Evolutionary conservation across 768 basidiomycete species (phyloP), one percentile per base, ranked within the genome.

Genomic region (Mycena pura): DNA sequence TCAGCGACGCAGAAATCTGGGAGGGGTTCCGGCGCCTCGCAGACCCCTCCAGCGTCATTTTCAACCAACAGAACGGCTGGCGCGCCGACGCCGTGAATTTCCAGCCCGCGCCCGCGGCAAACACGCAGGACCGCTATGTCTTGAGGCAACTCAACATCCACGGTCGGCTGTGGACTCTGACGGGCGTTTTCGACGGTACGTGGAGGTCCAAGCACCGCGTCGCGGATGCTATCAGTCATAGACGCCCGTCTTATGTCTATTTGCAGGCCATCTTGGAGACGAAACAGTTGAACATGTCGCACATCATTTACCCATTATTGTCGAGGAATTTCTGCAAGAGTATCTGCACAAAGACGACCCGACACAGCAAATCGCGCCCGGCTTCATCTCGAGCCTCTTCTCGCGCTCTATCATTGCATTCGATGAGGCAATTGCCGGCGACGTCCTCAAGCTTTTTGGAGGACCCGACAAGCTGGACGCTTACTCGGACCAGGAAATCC

Each of bases 141-240:
- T 80, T 87, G 55, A 83, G 82, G 8, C 80, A 82, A 66, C 76
- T 88, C 56, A 76, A 86, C 41, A 75, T 90, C 52, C 78, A 78
- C 47, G 88, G 85, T 14, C 81, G 77, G 28, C 72, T 76, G 47
- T 90, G 88, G 88, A 78, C 80, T n/a, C 79, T 90, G 63, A 87
- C 86, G 1, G 88, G 86, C 45, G 87, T 90, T 32, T 90, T 90
- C 67, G 88, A 90, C 71, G 88, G 88, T 84, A 66, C 61, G 85
- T 69, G 31, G 52, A 29, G 31, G 54, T 32, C 32, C 52, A 11
- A 60, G 60, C 36, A 57, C 34, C 56, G 56, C 54, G 43, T 61
- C 50, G 46, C 29, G 44, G 40, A 13, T 27, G 29, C n/a, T n/a
- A n/a, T n/a, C n/a, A n/a, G n/a, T n/a, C 31, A 27, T 22, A 44